Percentiles rank a stretch among this genome's conserved stretches.
These are phyloP conservation scores for Scolecobasidium constrictum DNA, from an alignment of 2,329 filamentous ascomycete genomes.

Conservation along the genomic window DNA sequence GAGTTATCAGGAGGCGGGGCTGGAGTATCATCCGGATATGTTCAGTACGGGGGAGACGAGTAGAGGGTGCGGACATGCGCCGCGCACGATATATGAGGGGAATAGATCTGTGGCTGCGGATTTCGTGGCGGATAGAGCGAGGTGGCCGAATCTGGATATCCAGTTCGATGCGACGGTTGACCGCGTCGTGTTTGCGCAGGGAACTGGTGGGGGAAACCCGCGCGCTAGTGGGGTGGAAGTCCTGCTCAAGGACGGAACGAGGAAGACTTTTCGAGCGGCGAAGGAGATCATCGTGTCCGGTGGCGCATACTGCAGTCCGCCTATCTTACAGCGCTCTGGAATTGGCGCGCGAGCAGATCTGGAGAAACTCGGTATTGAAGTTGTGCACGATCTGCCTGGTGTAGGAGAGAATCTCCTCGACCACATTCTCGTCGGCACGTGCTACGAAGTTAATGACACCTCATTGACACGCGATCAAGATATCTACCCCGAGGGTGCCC, in stretches of 20 bases:
- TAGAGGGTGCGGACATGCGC: no score
- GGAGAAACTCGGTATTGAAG: constrained; percentile 25
- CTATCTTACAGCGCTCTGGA: constrained; percentile 40
- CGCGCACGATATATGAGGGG: no score
- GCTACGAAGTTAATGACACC: background rate
- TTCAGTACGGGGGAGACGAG: no score
- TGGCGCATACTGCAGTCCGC: constrained; percentile 30
- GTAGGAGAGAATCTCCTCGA: constrained; percentile 40
- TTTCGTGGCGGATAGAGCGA: background rate
- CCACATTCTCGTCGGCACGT: constrained; percentile 18
- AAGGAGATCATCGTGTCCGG: constrained; percentile 33
- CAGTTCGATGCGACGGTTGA: background rate
- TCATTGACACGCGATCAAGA: background rate
- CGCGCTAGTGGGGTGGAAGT: background rate
- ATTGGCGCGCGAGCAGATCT: constrained; percentile 32
- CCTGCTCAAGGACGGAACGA: background rate
- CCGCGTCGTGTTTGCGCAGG: background rate
- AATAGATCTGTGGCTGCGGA: background rate
- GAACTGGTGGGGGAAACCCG: background rate
- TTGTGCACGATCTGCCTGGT: constrained; percentile 34
- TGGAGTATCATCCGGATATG: no score
- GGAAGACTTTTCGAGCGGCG: constrained; percentile 11
- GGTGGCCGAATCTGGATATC: background rate
- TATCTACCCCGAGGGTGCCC: background rate
- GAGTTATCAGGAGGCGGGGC: no score